These are phyloP conservation scores for Rickenella mellea DNA, from an alignment of 768 basidiomycete species.

Conservation along the genomic window DNA sequence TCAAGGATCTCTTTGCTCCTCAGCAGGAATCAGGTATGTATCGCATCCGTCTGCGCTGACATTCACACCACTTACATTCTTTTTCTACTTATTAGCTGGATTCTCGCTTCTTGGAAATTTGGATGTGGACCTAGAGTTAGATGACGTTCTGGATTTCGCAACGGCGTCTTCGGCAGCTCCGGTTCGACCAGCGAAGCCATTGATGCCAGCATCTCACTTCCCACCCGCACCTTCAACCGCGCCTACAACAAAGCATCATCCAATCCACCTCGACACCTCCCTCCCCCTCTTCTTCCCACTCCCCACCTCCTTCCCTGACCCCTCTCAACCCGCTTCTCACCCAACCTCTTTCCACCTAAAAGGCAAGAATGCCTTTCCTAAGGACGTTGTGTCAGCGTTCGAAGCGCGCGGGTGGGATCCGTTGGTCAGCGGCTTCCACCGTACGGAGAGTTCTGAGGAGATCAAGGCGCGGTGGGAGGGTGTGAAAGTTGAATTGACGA, in stretches of 20 bases:
- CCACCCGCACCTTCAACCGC: slow-evolving; percentile 5
- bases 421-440: slow-evolving; percentile 36
- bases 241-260: slow-evolving; percentile 15
- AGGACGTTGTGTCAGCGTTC: slow-evolving; percentile 40
- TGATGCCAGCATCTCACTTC: neutral
- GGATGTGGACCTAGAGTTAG: slow-evolving; percentile 63
- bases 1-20: slow-evolving; percentile 72
- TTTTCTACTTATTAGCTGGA: slow-evolving; percentile 29
- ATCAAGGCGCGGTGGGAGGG: slow-evolving; percentile 65
- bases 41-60: neutral
- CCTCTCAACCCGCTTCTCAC: slow-evolving; percentile 7
- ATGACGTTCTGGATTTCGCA: slow-evolving; percentile 37
- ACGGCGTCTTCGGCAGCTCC: slow-evolving; percentile 6
- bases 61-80: neutral
- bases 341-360: slow-evolving; percentile 13
- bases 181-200: slow-evolving; percentile 7
- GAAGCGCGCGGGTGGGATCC: slow-evolving; percentile 41
- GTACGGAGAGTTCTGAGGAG: slow-evolving; percentile 46
- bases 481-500: slow-evolving; percentile 56
- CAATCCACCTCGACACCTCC: slow-evolving; percentile 26
- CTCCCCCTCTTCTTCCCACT: slow-evolving; percentile 56
- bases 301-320: slow-evolving; percentile 13
- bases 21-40: slow-evolving; percentile 53
- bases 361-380: slow-evolving; percentile 15
- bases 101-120: slow-evolving; percentile 75